Evolutionary conservation across 371 early-diverging fungal genomes (phyloP), one percentile per base, ranked within the genome.

Genomic region (Circinella umbellata): DNA sequence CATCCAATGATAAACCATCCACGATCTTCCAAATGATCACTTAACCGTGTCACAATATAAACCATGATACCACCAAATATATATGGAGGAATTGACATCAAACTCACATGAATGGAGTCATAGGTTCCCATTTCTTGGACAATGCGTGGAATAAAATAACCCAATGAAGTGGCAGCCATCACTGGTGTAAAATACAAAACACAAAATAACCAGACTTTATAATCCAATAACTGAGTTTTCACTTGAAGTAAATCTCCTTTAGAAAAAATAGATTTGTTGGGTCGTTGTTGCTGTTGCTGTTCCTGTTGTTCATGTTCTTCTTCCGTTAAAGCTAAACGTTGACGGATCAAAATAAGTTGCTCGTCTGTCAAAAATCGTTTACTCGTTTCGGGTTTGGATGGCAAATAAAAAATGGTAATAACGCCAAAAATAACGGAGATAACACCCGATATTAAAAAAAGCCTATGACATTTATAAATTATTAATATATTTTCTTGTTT

Each of bases 101-200:
- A 61, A 73, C 84, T 83, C 63, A 83, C 84, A 70, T 83, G 72
- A 51, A 83, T 79, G 2, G 84, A 81, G 10, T 68, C 77, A 55
- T 74, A 83, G 7, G 77, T 65, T 46, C 84, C 81, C 1, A 83
- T 76, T 59, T 83, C 74, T 47, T 81, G 80, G 2, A 83, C 84
- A 61, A 83, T 83, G 34, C 78, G 81, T 20, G 84, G 84, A 20
- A 83, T 36, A 67, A 83, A 83, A 66, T 83, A 83, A 11, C 81
- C 84, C 17, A 83, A 67, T 1, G 84, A 83, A 0, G 84, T 83
- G 10, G 84, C 84, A 35, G 84, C 84, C 84, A 83, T 83, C n/a
- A 83, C 84, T 7, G 84, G 84, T 37, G 84, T 78, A 53, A 83
- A 81, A 38, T 83, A 83, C 1, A 83, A 67, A 0, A 83, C 68